A percentile compares a stretch with the other conserved stretches of the same genome.
Evolutionary conservation across 345 rosid genomes (phyloP).

Genomic region (Boechera retrofracta): DNA sequence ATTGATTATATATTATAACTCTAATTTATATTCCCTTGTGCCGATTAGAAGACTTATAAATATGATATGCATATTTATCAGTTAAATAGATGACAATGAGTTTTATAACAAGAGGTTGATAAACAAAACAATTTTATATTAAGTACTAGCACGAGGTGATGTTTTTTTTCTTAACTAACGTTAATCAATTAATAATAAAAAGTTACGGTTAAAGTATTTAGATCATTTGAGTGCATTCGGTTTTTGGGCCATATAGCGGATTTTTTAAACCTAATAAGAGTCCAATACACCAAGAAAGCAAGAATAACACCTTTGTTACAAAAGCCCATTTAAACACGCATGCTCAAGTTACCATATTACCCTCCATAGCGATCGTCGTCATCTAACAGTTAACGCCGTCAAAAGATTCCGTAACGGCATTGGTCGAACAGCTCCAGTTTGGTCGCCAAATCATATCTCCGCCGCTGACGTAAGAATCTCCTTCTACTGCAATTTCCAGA

Average conservation of each 20-base stretch:
- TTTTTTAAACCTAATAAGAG: neutral
- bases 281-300: neutral
- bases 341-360: conserved; percentile 5
- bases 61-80: too few relatives aligned
- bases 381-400: conserved; percentile 38
- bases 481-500: conserved; percentile 7
- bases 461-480: conserved; percentile 39
- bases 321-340: too few relatives aligned
- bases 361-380: conserved; percentile 7
- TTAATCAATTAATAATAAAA: too few relatives aligned
- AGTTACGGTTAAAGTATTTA: too few relatives aligned
- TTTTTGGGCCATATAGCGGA: neutral
- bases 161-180: too few relatives aligned
- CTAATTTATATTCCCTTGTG: neutral
- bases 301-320: neutral
- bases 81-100: neutral
- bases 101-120: too few relatives aligned
- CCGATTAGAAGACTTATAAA: neutral
- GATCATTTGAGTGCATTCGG: too few relatives aligned
- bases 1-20: neutral
- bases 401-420: conserved; percentile 27
- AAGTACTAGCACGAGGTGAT: too few relatives aligned
- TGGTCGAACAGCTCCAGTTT: conserved; percentile 19
- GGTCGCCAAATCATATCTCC: conserved; percentile 24
- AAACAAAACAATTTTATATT: too few relatives aligned